Base-by-base conservation (phyloP, 2,329 filamentous ascomycete genomes). In the Verticillium longisporum region DNA sequence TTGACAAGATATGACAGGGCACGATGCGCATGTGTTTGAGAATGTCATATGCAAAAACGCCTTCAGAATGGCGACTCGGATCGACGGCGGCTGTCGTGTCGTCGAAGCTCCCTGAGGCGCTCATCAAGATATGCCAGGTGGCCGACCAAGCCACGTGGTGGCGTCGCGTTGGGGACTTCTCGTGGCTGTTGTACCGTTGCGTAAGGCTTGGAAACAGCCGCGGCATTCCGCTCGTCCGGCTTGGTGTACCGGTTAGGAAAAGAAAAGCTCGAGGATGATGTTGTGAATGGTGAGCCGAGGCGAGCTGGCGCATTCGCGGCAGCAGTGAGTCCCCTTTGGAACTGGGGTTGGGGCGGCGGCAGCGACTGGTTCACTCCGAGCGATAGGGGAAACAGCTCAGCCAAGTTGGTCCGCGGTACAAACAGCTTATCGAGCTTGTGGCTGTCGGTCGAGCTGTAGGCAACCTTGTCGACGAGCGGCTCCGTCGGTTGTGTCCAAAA, bases 211-310 rank as follows among this genome's bases (percentile, higher is more conserved):
- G 78, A 76, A 61, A 80, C 71, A 59, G 76, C 71, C 21, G 76
- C 74, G 57, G 78, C 66, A 56, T 81, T 78, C 37, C 83, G 73
- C 50, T 74, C 75, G 13, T 74, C 72, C 2, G 78, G 76, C 65
- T 80, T 79, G 36, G 78, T 80, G 34, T 82, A 70, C 50, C 85
- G 79, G 61, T 82, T 83, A n/a, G 86, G 85, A 64, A 87, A 85
- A 55, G 85, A 87, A 67, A 84, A 61, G 70, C 81, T 85, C 13
- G 80, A 76, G 60, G 71, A 75, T 10, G 76, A 70, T 37, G 76
- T 77, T 7, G 78, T 74, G 64, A 88, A 88, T 0, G 85, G 85
- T 5, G 85, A 88, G 34, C 85, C 83, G 4, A 88, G 77, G 6
- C 84, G 79, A 14, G 78, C 75, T 50, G 78, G 80, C 1, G 73